A percentile compares a stretch with the other conserved stretches of the same genome.
These are phyloP conservation scores for Aspergillus vadensis DNA, from an alignment of 2,329 filamentous ascomycete genomes.

Conservation along the genomic window DNA sequence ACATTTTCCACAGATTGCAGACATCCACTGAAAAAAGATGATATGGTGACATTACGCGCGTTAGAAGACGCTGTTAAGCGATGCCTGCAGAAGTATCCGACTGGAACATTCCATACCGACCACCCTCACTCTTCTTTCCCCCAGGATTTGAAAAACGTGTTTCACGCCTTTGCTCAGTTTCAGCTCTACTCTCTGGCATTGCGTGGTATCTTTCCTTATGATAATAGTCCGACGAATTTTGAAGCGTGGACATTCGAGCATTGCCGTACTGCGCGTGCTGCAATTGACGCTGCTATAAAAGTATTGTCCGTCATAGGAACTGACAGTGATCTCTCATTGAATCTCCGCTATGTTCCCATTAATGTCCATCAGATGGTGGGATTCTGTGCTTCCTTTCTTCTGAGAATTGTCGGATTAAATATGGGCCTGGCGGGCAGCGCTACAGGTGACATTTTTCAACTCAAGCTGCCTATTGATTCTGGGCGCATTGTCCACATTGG, in stretches of 20 bases:
- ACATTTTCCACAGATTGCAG: constrained; percentile 55
- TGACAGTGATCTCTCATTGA: constrained; percentile 40
- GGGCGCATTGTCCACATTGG: neutral
- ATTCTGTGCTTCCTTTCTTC: constrained; percentile 31
- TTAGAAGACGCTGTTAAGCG: constrained; percentile 42
- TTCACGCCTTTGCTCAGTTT: constrained; percentile 42
- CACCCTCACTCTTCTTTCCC: too few species aligned
- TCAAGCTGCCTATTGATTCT: neutral
- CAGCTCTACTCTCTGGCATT: constrained; percentile 41
- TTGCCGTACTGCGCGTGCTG: constrained; percentile 27
- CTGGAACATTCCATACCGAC: too few species aligned
- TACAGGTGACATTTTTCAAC: neutral
- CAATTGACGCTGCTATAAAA: constrained; percentile 40
- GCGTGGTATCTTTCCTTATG: constrained; percentile 35
- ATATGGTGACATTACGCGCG: constrained; percentile 42
- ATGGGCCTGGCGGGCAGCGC: neutral
- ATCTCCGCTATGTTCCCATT: constrained; percentile 37
- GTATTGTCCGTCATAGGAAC: constrained; percentile 9
- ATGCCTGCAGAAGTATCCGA: constrained; percentile 22
- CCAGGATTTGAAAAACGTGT: neutral
- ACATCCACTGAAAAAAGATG: constrained; percentile 46
- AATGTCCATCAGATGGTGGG: constrained; percentile 31
- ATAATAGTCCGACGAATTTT: neutral
- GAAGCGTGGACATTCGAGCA: constrained; percentile 18
- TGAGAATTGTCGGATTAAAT: constrained; percentile 25